Evolutionary conservation across 768 basidiomycete genomes (phyloP).

Genomic region (Coprinopsis sp.): DNA sequence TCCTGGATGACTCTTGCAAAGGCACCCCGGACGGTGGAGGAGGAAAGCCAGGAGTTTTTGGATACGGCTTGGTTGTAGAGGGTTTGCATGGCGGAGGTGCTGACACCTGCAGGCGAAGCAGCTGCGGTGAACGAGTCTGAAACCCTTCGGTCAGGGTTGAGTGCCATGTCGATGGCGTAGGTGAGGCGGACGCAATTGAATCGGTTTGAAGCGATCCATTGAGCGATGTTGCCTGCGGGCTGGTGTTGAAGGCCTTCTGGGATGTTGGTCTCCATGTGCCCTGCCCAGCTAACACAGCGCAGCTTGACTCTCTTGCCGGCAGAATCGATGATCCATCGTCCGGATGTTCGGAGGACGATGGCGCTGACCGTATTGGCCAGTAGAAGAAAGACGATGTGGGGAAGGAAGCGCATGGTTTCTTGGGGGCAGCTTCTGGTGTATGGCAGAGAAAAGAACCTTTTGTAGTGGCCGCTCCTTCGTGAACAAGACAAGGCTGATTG

Average conservation of each 20-base stretch:
- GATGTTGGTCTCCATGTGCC: constrained; percentile 16
- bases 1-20: constrained; percentile 16
- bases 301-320: constrained; percentile 14
- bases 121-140: constrained; percentile 15
- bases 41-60: constrained; percentile 15
- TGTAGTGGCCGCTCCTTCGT: too few relatives aligned
- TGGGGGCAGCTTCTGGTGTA: too few relatives aligned
- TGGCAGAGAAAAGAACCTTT: too few relatives aligned
- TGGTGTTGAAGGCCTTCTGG: constrained; percentile 18
- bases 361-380: background rate
- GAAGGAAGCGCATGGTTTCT: too few relatives aligned
- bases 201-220: constrained; percentile 15
- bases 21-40: constrained; percentile 11
- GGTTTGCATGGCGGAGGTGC: constrained; percentile 8
- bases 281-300: constrained; percentile 18
- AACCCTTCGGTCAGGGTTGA: constrained; percentile 14
- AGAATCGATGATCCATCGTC: constrained; percentile 15
- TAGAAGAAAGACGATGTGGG: constrained; percentile 1
- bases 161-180: constrained; percentile 18
- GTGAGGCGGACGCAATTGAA: constrained; percentile 21
- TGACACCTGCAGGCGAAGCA: constrained; percentile 13
- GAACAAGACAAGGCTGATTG: too few relatives aligned
- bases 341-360: constrained; percentile 11
- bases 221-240: constrained; percentile 14
- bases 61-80: constrained; percentile 12